Percentiles rank a stretch among this genome's conserved stretches.
These are phyloP conservation scores for Jaapia argillacea DNA, from an alignment of 768 basidiomycete genomes.

Conservation along the genomic window DNA sequence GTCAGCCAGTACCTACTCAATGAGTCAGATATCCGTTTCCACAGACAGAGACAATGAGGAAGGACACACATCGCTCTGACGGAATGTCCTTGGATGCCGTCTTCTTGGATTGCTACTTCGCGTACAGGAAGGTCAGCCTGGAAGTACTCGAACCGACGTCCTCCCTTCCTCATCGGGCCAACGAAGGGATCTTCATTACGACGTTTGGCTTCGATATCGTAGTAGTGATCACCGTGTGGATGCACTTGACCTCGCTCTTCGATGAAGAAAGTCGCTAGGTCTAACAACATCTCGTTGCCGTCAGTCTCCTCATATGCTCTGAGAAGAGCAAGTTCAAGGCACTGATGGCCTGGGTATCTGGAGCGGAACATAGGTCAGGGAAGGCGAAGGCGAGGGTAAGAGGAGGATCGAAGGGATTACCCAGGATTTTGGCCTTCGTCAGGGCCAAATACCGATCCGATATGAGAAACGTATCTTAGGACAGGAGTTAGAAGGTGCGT, in stretches of 20 bases:
- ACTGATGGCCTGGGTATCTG: constrained; percentile 14
- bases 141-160: constrained; percentile 9
- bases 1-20: constrained; percentile 13
- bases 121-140: constrained; percentile 10
- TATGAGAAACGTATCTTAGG: constrained; percentile 11
- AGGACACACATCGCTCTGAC: constrained; percentile 9
- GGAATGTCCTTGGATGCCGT: constrained; percentile 10
- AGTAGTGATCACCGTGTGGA: constrained; percentile 9
- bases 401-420: constrained; percentile 4
- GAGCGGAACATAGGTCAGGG: neutral
- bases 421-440: constrained; percentile 10
- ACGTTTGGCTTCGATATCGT: constrained; percentile 10
- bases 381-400: no score
- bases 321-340: constrained; percentile 12
- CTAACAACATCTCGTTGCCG: constrained; percentile 2
- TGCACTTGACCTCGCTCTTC: constrained; percentile 10
- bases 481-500: constrained; percentile 8
- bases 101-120: constrained; percentile 1
- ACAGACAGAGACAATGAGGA: neutral
- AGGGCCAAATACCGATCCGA: constrained; percentile 9
- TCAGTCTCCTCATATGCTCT: constrained; percentile 7
- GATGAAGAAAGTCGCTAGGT: constrained; percentile 11
- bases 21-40: neutral
- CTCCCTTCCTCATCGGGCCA: constrained; percentile 6
- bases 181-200: constrained; percentile 9